These are phyloP conservation scores for Penicillium janthinellum DNA, from an alignment of 2,329 filamentous ascomycete genomes.

Conservation along the genomic window DNA sequence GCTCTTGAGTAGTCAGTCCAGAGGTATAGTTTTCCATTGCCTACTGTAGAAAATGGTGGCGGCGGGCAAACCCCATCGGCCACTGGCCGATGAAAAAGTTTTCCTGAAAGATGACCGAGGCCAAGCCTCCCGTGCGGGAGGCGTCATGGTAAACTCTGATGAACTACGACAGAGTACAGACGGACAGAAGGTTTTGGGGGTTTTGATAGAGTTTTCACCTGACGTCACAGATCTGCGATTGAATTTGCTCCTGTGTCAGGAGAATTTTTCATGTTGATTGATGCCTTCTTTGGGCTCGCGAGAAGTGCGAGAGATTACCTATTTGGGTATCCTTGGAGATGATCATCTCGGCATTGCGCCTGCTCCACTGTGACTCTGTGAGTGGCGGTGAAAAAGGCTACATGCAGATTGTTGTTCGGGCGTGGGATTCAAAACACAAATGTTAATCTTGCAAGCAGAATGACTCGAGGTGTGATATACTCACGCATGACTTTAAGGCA, in stretches of 20 bases:
- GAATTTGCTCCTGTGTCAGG: neutral
- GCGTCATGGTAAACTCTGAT: neutral
- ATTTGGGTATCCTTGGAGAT: neutral
- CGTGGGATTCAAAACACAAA: too few relatives aligned
- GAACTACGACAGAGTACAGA: neutral
- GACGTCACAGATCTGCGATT: neutral
- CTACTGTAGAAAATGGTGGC: neutral
- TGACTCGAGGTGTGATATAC: too few relatives aligned
- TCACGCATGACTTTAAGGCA: too few relatives aligned
- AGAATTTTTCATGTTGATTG: neutral
- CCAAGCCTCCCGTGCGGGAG: neutral
- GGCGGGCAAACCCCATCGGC: neutral
- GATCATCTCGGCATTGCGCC: neutral
- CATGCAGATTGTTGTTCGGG: neutral
- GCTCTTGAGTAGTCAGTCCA: neutral
- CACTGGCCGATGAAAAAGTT: neutral
- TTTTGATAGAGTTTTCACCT: neutral
- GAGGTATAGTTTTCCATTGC: neutral
- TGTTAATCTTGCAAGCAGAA: too few relatives aligned
- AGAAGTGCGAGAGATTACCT: neutral
- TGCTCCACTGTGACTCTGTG: neutral
- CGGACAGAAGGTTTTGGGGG: too few relatives aligned
- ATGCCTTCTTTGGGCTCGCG: neutral
- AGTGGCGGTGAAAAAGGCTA: neutral
- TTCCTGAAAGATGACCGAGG: neutral